Base-by-base conservation (phyloP, 148 eudicot species). In the Nepenthes gracilis region DNA sequence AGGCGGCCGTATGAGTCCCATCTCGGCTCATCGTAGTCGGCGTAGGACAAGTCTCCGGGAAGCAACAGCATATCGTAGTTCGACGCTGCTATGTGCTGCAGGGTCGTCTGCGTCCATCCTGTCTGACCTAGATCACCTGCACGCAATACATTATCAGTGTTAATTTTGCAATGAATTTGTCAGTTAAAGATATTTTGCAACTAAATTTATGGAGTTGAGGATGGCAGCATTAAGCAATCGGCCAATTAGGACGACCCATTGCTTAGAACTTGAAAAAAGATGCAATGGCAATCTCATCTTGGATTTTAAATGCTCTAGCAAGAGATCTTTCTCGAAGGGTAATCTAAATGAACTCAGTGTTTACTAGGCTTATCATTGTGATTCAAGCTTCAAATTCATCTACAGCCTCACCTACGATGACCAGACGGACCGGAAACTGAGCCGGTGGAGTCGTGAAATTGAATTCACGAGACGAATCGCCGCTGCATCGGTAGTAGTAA, bases 1-100 rank as follows among this genome's bases (percentile, higher is more conserved):
- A 70, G 47, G 2, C 47, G 64, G 12, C 73, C 73, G n/a, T 55
- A 70, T 11, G 63, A 63, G 52, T 70, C 73, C 73, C 73, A 70
- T 1, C 1, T 14, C 15, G 43, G 37, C 48, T 70, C 67, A 43
- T 53, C 37, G 10, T 13, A 53, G 50, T 64, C 67, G 0, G 67
- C 67, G 47, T 64, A 64, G 59, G 67, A 64, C 36, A 64, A 32
- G 67, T 64, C 67, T 45, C 67, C 67, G 2, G 59, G 67, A 11
- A 64, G 36, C 49, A 64, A 54, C 12, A 64, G 47, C 58, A 64
- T 57, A 51, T 64, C 59, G 59, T 67, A 67, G 14, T 58, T 40
- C 4, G 52, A 2, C 45, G 8, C n/a, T 9, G 52, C 36, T 12
- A 59, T 35, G 58, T 67, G 70, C 2, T 50, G 9, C 12, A 67